phyloP scores from a whole-genome alignment of 306 rosid species.

The Rubus idaeus region DNA sequence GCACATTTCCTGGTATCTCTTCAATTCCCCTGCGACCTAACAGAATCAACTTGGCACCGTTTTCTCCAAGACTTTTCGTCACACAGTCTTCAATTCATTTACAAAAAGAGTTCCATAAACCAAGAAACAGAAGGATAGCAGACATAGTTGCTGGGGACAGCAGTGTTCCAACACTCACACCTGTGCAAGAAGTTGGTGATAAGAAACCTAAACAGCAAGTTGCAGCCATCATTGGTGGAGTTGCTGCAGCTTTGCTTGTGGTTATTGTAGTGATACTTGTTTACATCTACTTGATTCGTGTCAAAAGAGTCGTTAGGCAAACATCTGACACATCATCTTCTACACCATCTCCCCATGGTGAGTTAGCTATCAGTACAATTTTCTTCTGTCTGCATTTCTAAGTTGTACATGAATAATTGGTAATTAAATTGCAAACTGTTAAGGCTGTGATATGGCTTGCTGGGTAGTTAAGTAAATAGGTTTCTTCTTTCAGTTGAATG shows the following conservation, averaged over 20 bases:
- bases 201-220: constrained; percentile 32
- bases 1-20: constrained; percentile 28
- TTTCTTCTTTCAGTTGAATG: constrained; percentile 45
- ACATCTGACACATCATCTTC: constrained; percentile 65
- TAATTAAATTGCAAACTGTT: background rate
- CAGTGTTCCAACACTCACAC: constrained; percentile 49
- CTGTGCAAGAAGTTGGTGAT: constrained; percentile 36
- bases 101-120: constrained; percentile 23
- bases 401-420: constrained; percentile 1
- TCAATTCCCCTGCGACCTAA: constrained; percentile 16
- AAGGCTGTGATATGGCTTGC: background rate
- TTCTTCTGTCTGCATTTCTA: background rate
- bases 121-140: constrained; percentile 35
- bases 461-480: background rate
- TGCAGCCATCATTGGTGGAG: constrained; percentile 49
- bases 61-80: constrained; percentile 16
- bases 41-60: constrained; percentile 14
- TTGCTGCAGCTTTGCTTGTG: constrained; percentile 44
- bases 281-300: constrained; percentile 46
- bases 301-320: constrained; percentile 39
- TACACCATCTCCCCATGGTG: constrained; percentile 53
- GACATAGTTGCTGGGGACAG: constrained; percentile 34
- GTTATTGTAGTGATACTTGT: constrained; percentile 36
- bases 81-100: constrained; percentile 6
- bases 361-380: constrained; percentile 2